These are phyloP conservation scores for Sarcodon aspratus DNA, from an alignment of 768 basidiomycete genomes.

Conservation along the genomic window DNA sequence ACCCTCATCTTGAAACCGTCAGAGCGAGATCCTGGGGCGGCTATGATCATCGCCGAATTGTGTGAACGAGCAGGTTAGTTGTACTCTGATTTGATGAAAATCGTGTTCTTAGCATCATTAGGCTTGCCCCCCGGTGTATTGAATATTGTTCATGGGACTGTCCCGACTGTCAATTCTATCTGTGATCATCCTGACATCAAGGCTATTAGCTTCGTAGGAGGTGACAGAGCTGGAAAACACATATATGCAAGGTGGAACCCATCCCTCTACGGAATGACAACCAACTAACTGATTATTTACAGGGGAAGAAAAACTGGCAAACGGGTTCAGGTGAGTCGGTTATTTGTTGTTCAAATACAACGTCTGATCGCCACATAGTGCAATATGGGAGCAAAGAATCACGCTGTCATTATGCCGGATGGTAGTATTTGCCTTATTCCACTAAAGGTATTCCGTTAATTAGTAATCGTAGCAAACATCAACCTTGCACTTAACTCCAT, in stretches of 20 bases:
- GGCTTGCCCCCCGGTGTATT: conserved; percentile 82
- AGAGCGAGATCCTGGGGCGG: conserved; percentile 93
- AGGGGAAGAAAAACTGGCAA: conserved; percentile 84
- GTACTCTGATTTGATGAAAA: conserved; percentile 26
- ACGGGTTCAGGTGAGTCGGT: conserved; percentile 55
- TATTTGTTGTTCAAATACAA: conserved; percentile 6
- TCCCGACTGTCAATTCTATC: conserved; percentile 85
- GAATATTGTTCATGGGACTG: conserved; percentile 85
- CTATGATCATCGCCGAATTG: conserved; percentile 95
- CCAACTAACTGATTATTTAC: conserved; percentile 4
- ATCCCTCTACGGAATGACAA: background rate
- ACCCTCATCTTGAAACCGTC: conserved; percentile 92
- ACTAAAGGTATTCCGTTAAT: background rate
- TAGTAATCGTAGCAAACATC: conserved; percentile 57
- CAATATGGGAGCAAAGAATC: conserved; percentile 95
- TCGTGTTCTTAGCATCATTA: conserved; percentile 11
- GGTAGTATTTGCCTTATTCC: conserved; percentile 33
- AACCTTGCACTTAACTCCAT: conserved; percentile 88
- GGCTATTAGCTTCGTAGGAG: conserved; percentile 95
- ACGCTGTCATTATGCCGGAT: conserved; percentile 88
- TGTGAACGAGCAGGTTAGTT: conserved; percentile 54
- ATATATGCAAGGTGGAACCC: conserved; percentile 70
- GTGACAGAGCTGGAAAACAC: conserved; percentile 85
- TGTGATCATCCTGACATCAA: conserved; percentile 88
- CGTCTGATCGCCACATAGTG: conserved; percentile 24